Evolutionary conservation across 2,329 filamentous ascomycete genomes (phyloP), one percentile per base, ranked within the genome.

Genomic region (Aspergillus pseudoterreus): DNA sequence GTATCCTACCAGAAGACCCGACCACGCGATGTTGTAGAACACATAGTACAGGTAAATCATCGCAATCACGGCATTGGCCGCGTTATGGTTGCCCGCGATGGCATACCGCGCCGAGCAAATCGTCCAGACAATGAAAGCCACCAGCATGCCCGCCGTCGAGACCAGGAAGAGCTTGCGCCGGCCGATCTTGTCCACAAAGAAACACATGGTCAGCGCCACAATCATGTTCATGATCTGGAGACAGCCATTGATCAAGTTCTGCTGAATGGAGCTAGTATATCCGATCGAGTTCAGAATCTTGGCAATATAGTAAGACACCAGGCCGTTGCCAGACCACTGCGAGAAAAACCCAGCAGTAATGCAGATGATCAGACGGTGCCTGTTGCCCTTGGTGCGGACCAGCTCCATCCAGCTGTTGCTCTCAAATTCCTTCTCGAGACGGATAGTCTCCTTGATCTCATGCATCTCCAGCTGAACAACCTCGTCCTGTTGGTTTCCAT

Each of bases 271-370:
- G 14, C 69, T 60, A 0, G 65, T 71, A 53, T 74, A 69, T 12
- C 71, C 71, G 21, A 73, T 66, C 1, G 60, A 61, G 38, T 69
- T 59, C 11, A 75, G 63, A 15, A 75, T 65, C 17, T 66, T 58
- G 38, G 59, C 58, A 33, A 75, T 62, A 48, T 74, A 75, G 58
- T 75, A 75, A 0, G 63, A 68, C 15, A 75, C 63, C 0, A 75
- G 54, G 0, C 65, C 69, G 54, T 82, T 82, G 33, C 80, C 81
- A 49, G 75, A 79, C 78, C 78, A 83, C 56, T 84, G 81, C 8
- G 76, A 78, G 69, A 83, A 83, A 53, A 82, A 69, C 53, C 80
- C 80, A 6, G 79, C 71, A 19, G 74, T 71, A 44, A 82, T 64
- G n/a, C 79, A 68, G 50, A 84, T 81, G 45, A 81, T 62, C 24